These are phyloP conservation scores for Spathaspora sp. DNA, from an alignment of 805 yeast species.

Conservation along the genomic window DNA sequence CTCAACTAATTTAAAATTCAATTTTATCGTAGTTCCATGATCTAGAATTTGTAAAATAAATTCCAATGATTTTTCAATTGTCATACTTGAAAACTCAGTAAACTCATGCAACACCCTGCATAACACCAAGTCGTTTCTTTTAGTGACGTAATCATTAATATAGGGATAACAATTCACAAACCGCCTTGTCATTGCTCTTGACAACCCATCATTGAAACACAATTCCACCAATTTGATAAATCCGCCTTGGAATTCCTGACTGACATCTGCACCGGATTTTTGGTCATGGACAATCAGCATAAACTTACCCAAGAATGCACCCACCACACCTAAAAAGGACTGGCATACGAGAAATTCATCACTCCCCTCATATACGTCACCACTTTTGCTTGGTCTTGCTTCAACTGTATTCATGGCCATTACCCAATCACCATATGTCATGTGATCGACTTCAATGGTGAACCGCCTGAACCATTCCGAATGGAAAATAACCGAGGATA, in stretches of 20 bases:
- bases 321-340: not conserved
- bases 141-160: not conserved
- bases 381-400: not conserved
- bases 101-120: not conserved
- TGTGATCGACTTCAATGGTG: not conserved
- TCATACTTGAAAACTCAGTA: not conserved
- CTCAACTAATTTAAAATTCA: not conserved
- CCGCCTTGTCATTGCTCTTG: not conserved
- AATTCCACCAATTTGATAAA: not conserved
- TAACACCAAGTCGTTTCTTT: not conserved
- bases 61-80: constrained; percentile 10
- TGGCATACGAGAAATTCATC: not conserved
- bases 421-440: not conserved
- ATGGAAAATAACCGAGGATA: not conserved
- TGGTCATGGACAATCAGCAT: not conserved
- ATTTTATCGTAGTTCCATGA: constrained; percentile 11
- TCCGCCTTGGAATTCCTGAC: not conserved
- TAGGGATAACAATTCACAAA: not conserved
- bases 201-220: not conserved
- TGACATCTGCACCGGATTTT: not conserved
- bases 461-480: not conserved
- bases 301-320: not conserved
- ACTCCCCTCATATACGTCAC: not conserved
- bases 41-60: constrained; percentile 21
- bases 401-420: not conserved